These are phyloP conservation scores for Salix purpurea DNA, from an alignment of 345 rosid species.

Conservation along the genomic window DNA sequence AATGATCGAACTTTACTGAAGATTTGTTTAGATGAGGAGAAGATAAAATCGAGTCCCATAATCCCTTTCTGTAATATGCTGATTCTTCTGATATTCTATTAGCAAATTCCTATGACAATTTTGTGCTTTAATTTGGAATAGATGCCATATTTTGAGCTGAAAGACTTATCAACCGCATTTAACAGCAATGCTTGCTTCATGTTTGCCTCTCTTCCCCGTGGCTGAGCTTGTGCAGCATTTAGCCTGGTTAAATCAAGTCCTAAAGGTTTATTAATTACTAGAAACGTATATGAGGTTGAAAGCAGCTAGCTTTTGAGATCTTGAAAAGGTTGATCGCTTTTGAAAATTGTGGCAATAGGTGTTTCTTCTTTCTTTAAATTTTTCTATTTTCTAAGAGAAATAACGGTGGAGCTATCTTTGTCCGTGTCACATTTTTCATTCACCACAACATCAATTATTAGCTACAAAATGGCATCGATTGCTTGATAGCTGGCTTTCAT, in stretches of 20 bases:
- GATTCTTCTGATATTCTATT: not conserved
- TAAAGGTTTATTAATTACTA: not conserved
- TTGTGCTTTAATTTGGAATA: not conserved
- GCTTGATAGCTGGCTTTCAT: not conserved
- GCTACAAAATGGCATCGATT: not conserved
- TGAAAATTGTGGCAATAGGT: not conserved
- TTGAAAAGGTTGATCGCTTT: not conserved
- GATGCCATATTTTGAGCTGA: not conserved
- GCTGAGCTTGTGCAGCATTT: not conserved
- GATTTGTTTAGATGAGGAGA: not conserved
- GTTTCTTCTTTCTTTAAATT: not conserved
- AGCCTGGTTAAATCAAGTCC: not conserved
- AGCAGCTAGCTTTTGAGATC: not conserved
- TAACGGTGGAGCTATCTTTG: not conserved
- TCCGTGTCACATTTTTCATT: not conserved
- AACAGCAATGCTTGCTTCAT: not conserved
- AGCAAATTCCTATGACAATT: not conserved
- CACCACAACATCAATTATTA: not conserved
- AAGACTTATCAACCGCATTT: not conserved
- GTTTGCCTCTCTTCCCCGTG: not conserved
- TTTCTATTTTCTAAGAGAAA: not conserved
- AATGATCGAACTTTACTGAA: no score
- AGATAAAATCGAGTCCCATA: not conserved
- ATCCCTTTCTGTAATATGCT: not conserved
- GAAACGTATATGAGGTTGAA: not conserved